Base-by-base conservation (phyloP, 441 rosid species). In the Corymbia citriodora region DNA sequence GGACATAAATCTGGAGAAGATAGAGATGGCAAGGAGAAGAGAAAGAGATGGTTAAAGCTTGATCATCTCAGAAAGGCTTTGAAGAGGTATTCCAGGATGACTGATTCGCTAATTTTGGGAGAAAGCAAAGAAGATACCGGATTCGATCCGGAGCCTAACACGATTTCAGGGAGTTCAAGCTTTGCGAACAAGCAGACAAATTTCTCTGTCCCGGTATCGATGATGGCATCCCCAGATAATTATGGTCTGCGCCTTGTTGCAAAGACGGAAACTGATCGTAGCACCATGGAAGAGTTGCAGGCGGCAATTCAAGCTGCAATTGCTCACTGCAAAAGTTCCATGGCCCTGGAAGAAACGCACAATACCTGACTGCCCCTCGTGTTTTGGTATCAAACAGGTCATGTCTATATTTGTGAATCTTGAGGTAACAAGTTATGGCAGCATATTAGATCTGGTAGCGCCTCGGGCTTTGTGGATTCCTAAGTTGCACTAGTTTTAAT, bases 251-350 rank as follows among this genome's bases (percentile, higher is more conserved):
- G 85, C 53, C 85, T 92, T 61, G 94, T 94, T 7, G 96, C 96
- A 27, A 94, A 95, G 55, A 89, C 97, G 7, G 61, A 91, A 7
- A 91, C 95, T 1, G 95, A 95, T 90, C 96, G 95, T 88, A 96
- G 99, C 85, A 98, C 98, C 61, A 96, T 96, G 99, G 99, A 98
- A 89, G 99, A 98, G 94, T 91, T 97, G 92, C 99, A 98, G 92
- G 96, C 98, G 89, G 99, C 99, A 17, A 97, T 98, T 93, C 99
- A 98, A 93, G 99, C 99, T 13, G 99, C 99, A 13, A 97, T 98
- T 92, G 98, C 99, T 92, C 98, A 98, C 92, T 98, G 99, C 95
- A 98, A 98, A 94, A 97, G 96, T 61, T 98, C 99, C 89, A 95
- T 95, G 92, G 94, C 96, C 86, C 88, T 92, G 52, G 98, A 95